Base-by-base conservation (phyloP, 805 yeast species). In the Ogataea thermomethanolica region DNA sequence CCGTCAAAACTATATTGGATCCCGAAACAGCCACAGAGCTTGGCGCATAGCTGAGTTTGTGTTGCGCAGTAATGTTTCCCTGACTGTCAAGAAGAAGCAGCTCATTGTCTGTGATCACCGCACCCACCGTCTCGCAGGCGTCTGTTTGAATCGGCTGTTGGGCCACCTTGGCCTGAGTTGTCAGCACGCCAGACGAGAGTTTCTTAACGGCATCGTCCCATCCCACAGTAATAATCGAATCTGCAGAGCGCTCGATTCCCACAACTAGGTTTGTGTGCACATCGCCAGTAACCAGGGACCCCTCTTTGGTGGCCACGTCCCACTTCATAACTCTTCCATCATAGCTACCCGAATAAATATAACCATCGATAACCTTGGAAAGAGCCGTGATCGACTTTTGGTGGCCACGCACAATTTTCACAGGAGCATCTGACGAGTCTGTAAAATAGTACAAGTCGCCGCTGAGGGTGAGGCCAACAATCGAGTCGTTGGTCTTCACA, bases 141-240 rank as follows among this genome's bases (percentile, higher is more conserved):
- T 76, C 61, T 6, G 76, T 59, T 8, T 69, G 63, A 30, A 57
- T 44, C 33, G 83, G 87, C 59, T 76, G 88, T 12, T 64, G 63
- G 22, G 61, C 65, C 20, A 68, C 67, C 15, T 67, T 49, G 23
- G 61, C 47, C 21, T 66, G 69, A 7, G 61, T 43, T 7, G 22
- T 28, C 29, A 52, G 37, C 2, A 46, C 37, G 9, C 61, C 59
- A 21, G 51, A 55, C 3, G 51, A 58, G 21, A 70, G 46, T 10
- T 62, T 51, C 54, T 74, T 76, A 33, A 89, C 53, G 10, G 76
- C 76, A 56, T 87, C 95, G 62, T 91, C 99, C 98, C 98, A 93
- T 3, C 90, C 95, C 14, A 78, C 69, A 11, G 57, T 53, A 6
- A 64, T 38, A 1, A 60, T 54, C 1, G 57, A 60, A 9, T 56